phyloP scores from a whole-genome alignment of 164 flowering plant genomes.

The Stephania cephalantha region DNA sequence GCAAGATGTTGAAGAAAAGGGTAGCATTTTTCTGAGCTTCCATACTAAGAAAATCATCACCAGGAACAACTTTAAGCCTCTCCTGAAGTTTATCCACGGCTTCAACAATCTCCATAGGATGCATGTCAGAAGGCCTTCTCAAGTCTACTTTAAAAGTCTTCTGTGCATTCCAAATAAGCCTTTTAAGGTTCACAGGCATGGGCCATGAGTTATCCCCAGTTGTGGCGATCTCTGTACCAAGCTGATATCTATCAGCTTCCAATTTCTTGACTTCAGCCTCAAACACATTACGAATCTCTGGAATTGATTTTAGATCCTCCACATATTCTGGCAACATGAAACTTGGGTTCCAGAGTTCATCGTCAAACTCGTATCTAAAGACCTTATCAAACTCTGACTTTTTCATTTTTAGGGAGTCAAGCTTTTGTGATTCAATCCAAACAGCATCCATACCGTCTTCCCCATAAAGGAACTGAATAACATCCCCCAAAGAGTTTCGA shows the following conservation, averaged over 20 bases:
- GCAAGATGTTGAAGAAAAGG: conserved; percentile 77
- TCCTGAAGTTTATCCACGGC: conserved; percentile 96
- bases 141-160: conserved; percentile 88
- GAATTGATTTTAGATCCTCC: conserved; percentile 80
- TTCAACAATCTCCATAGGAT: conserved; percentile 96
- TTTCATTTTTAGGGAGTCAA: conserved; percentile 88
- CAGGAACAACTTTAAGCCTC: conserved; percentile 90
- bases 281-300: conserved; percentile 85
- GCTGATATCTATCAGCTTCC: conserved; percentile 77
- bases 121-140: conserved; percentile 89
- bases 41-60: conserved; percentile 77
- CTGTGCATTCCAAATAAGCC: conserved; percentile 94
- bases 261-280: conserved; percentile 94
- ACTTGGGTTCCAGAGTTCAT: conserved; percentile 74
- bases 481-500: conserved; percentile 92
- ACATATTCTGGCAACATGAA: conserved; percentile 81
- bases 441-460: conserved; percentile 99
- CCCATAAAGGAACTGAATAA: conserved; percentile 93
- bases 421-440: conserved; percentile 89
- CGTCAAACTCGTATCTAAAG: conserved; percentile 73
- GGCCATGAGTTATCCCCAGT: conserved; percentile 92
- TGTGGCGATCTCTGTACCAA: conserved; percentile 92
- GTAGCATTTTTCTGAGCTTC: conserved; percentile 99
- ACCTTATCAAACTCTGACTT: conserved; percentile 62
- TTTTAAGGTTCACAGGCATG: conserved; percentile 87